Conservation (phyloP, 2,329 filamentous ascomycete genomes). For the Atkinsonella texensis region DNA sequence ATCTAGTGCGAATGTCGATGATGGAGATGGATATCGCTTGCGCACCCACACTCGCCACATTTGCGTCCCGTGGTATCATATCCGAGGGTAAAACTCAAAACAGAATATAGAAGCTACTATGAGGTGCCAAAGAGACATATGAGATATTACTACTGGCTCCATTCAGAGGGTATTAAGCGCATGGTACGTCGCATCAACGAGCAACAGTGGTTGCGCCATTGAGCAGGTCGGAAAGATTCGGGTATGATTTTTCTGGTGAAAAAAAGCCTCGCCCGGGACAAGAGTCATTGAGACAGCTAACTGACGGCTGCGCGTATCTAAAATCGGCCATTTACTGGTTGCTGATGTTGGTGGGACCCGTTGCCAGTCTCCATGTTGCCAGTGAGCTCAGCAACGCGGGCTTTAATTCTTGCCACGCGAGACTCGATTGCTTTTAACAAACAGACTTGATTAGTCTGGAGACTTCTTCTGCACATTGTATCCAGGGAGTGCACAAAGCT, state of each 20-base stretch:
- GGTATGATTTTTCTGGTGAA: background rate
- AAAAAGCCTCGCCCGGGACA: background rate
- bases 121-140: slow-evolving; percentile 5
- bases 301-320: slow-evolving; percentile 8
- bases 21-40: slow-evolving; percentile 3
- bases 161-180: background rate
- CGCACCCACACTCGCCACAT: slow-evolving; percentile 3
- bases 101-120: slow-evolving; percentile 7
- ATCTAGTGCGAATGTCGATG: slow-evolving; percentile 6
- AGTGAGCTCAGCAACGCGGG: slow-evolving; percentile 87
- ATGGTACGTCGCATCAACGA: background rate
- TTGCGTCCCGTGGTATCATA: slow-evolving; percentile 17
- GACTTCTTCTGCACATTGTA: too few relatives aligned
- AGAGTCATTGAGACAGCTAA: background rate
- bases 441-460: slow-evolving; percentile 11
- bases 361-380: slow-evolving; percentile 58
- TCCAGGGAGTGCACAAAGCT: background rate
- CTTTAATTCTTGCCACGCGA: slow-evolving; percentile 93
- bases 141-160: slow-evolving; percentile 1
- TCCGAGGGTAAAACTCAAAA: slow-evolving; percentile 4
- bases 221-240: background rate
- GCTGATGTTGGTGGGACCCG: slow-evolving; percentile 20
- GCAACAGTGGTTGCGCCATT: background rate
- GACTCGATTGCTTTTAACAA: slow-evolving; percentile 68
- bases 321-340: slow-evolving; percentile 12